Evolutionary conservation across 2,329 filamentous ascomycete species (phyloP).

Genomic region (Nemania serpens): DNA sequence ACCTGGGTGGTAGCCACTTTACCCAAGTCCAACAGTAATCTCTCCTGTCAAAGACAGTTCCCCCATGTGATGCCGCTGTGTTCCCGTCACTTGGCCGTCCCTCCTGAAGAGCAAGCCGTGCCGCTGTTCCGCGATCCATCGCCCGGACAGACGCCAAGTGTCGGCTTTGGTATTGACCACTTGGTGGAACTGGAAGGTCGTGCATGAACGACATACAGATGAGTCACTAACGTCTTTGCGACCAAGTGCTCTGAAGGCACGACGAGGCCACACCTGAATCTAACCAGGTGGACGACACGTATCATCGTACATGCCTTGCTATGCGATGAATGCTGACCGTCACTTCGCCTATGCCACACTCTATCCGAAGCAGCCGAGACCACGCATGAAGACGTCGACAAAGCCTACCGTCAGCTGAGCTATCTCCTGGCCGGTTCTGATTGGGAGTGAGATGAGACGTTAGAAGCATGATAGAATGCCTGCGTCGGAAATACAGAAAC

Average conservation of each 20-base stretch:
- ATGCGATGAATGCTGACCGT: slow-evolving; percentile 12
- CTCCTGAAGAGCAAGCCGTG: background rate
- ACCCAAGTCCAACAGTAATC: background rate
- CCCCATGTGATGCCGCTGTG: background rate
- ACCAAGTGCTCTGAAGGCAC: background rate
- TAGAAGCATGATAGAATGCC: slow-evolving; percentile 2
- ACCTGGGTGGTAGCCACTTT: background rate
- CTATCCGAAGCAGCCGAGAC: slow-evolving; percentile 13
- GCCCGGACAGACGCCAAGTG: background rate
- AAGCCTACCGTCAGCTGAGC: slow-evolving; percentile 22
- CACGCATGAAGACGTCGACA: background rate
- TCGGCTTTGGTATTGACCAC: no score
- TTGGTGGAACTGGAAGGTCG: no score
- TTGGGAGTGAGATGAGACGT: slow-evolving; percentile 10
- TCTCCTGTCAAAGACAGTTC: background rate
- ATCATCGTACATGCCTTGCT: background rate
- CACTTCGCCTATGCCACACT: background rate
- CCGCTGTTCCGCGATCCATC: slow-evolving; percentile 13
- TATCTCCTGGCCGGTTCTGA: background rate
- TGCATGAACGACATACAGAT: no score
- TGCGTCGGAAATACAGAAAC: background rate
- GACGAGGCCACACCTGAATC: background rate
- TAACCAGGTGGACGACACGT: background rate
- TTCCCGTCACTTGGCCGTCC: background rate
- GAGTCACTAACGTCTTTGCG: no score